Conservation (phyloP, 1,284 basidiomycete genomes). For the Cryptococcus sp. region DNA sequence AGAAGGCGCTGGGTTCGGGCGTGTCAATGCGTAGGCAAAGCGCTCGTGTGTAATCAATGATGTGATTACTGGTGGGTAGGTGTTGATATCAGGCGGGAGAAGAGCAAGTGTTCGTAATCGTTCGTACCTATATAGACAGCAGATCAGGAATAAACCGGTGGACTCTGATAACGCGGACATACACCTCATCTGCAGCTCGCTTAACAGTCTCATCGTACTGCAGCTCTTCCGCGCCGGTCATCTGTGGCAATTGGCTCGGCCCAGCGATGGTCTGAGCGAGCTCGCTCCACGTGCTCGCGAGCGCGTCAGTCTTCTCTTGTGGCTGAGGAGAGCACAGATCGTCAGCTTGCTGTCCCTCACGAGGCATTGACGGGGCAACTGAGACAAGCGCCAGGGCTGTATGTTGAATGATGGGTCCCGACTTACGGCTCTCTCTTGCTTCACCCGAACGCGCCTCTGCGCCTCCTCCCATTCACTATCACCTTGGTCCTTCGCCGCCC, state of each 20-base stretch:
- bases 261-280: slow-evolving; percentile 31
- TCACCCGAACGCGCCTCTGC: slow-evolving; percentile 35
- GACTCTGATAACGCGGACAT: slow-evolving; percentile 16
- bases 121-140: slow-evolving; percentile 22
- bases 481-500: not conserved
- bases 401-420: not conserved
- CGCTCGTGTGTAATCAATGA: slow-evolving; percentile 42
- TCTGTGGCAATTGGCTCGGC: slow-evolving; percentile 30
- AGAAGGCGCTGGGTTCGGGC: slow-evolving; percentile 41
- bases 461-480: slow-evolving; percentile 48
- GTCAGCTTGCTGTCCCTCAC: slow-evolving; percentile 2
- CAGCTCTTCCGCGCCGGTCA: slow-evolving; percentile 25
- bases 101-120: slow-evolving; percentile 29
- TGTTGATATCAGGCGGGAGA: slow-evolving; percentile 42
- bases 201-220: slow-evolving; percentile 25
- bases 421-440: slow-evolving; percentile 42
- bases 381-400: not conserved
- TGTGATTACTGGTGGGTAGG: slow-evolving; percentile 43
- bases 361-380: not conserved
- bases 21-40: slow-evolving; percentile 39
- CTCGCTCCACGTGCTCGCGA: slow-evolving; percentile 46
- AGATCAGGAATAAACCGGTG: slow-evolving; percentile 4
- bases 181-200: slow-evolving; percentile 29
- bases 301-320: slow-evolving; percentile 34
- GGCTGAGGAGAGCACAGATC: slow-evolving; percentile 26